Evolutionary conservation across 805 yeast genomes (phyloP), one percentile per base, ranked within the genome.

Genomic region (Suhomyces sp.): DNA sequence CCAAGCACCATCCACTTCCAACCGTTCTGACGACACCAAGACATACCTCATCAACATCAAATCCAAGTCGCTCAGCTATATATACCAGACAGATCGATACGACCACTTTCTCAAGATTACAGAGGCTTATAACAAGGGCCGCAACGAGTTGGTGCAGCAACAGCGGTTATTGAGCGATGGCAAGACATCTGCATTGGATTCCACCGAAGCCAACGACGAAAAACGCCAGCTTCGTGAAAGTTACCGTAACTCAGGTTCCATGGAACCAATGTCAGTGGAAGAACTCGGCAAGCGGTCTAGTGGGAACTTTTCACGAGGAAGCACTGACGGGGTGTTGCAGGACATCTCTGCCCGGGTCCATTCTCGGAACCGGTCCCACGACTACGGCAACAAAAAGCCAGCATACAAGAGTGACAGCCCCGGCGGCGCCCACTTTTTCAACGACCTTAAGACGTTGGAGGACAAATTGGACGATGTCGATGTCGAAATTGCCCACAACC

Each of bases 381-480:
- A 84, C 60, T 66, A 68, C 58, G 57, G 61, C 50, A 54, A 56
- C 31, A 42, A 53, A 40, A 46, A 54, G 19, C 44, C 52, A 33
- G 55, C 54, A 8, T 36, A 54, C 7, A 61, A 55, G 22, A 62
- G 52, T 27, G 61, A 60, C 27, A 66, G 60, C 63, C 27, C 27
- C n/a, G 46, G 46, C 17, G 42, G 42, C 22, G 55, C 70, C 66
- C 64, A 72, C 61, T 49, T 73, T 13, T 71, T 82, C 56, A 73
- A 76, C 51, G 79, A 71, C 17, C 70, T 86, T 51, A 79, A 81
- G 51, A 69, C 70, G 29, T 71, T 84, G 12, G 91, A 86, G 60
- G 87, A 84, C 49, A 68, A 74, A 31, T 72, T 88, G 15, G 90
- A 87, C 61, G 90, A 86, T 51, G 76, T 87, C 42, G 94, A 88